Conservation (phyloP, 2,329 filamentous ascomycete species). For the Helminthosporium solani region DNA sequence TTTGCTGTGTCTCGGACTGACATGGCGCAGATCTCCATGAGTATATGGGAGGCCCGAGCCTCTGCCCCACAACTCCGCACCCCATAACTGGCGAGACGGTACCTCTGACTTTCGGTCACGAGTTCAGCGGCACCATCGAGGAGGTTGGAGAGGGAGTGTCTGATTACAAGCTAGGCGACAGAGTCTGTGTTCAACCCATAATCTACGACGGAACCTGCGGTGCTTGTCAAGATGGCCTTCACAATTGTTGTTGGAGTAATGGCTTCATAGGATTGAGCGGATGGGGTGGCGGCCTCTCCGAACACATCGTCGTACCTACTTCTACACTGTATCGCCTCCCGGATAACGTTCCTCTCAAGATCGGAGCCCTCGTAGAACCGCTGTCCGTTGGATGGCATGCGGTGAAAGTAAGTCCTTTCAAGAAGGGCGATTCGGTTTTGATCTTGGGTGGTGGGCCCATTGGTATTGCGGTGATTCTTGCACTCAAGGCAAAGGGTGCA, state of each 20-base stretch:
- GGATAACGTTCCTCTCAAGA: slow-evolving; percentile 53
- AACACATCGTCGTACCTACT: slow-evolving; percentile 53
- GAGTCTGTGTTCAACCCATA: slow-evolving; percentile 55
- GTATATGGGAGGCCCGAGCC: slow-evolving; percentile 50
- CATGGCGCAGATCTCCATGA: slow-evolving; percentile 46
- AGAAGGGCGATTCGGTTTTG: slow-evolving; percentile 48
- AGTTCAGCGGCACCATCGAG: slow-evolving; percentile 55
- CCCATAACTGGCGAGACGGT: slow-evolving; percentile 55
- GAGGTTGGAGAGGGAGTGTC: slow-evolving; percentile 54
- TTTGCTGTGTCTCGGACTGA: slow-evolving; percentile 4
- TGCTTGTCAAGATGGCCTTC: slow-evolving; percentile 53
- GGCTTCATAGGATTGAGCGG: slow-evolving; percentile 56
- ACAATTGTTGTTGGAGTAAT: slow-evolving; percentile 57
- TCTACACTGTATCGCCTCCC: slow-evolving; percentile 51
- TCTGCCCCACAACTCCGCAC: slow-evolving; percentile 55
- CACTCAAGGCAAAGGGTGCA: slow-evolving; percentile 46
- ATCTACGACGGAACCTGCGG: slow-evolving; percentile 57
- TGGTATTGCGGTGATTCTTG: slow-evolving; percentile 47
- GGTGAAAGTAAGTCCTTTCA: slow-evolving; percentile 53
- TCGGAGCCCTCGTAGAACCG: slow-evolving; percentile 56
- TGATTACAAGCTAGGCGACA: slow-evolving; percentile 51
- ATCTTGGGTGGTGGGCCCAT: slow-evolving; percentile 47
- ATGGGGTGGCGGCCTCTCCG: slow-evolving; percentile 56
- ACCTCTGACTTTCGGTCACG: slow-evolving; percentile 56
- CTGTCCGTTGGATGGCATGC: slow-evolving; percentile 59